A percentile compares a stretch with the other conserved stretches of the same genome.
Evolutionary conservation across 108 stramenopile species (phyloP).

Genomic region (Fragilaria crotonensis): DNA sequence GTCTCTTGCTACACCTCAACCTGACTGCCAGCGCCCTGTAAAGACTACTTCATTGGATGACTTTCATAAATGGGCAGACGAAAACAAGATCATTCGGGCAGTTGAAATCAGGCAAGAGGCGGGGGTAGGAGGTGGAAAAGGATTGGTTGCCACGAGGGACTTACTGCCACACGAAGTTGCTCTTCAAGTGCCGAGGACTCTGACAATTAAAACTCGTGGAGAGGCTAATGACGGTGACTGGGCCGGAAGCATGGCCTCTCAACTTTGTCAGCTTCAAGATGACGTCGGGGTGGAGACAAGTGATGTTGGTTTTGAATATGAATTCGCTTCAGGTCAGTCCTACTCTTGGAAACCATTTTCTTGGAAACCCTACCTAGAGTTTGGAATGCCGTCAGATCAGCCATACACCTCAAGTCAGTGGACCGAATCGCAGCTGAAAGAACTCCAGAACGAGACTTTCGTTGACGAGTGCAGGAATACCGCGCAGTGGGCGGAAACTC

Average conservation of each 20-base stretch:
- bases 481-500: background rate
- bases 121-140: background rate
- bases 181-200: background rate
- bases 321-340: no score
- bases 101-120: background rate
- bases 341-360: no score
- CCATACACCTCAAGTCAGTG: background rate
- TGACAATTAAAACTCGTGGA: background rate
- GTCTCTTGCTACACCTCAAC: no score
- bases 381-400: background rate
- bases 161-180: background rate
- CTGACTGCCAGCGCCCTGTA: no score
- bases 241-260: background rate
- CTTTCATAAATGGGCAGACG: constrained; percentile 2
- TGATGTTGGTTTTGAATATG: no score
- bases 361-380: background rate
- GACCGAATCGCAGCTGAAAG: background rate
- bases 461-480: background rate
- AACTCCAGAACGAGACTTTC: background rate
- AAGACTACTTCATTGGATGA: no score
- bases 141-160: background rate
- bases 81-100: background rate
- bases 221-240: background rate
- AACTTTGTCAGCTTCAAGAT: background rate
- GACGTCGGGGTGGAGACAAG: no score